Conservation (phyloP, 2,329 filamentous ascomycete genomes). For the Ramularia endophylla region DNA sequence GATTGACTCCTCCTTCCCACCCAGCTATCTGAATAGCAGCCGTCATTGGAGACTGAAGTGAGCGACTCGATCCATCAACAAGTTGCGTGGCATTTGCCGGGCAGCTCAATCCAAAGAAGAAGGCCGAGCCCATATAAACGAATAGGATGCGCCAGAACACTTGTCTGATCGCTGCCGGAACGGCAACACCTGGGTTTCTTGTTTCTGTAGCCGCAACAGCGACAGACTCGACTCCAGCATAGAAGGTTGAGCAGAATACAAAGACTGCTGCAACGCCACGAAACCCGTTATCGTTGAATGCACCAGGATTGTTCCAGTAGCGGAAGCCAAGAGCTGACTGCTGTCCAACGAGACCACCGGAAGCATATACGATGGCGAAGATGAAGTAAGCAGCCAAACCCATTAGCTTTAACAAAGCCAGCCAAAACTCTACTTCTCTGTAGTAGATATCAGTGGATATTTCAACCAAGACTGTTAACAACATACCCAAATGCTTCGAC, state of each 20-base stretch:
- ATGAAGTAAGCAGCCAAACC: conserved; percentile 36
- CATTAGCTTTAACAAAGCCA: conserved; percentile 36
- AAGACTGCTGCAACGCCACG: conserved; percentile 38
- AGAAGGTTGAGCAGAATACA: conserved; percentile 41
- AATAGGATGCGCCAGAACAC: conserved; percentile 37
- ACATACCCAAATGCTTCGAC: conserved; percentile 39
- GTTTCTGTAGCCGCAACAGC: conserved; percentile 50
- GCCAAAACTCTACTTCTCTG: conserved; percentile 42
- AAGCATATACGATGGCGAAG: conserved; percentile 36
- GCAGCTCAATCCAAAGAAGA: conserved; percentile 70
- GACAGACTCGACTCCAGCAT: conserved; percentile 48
- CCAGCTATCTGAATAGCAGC: conserved; percentile 69
- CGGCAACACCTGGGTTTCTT: conserved; percentile 43
- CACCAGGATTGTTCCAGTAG: conserved; percentile 35
- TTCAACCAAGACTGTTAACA: too few species aligned
- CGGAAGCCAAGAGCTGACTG: conserved; percentile 26
- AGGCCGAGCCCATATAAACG: conserved; percentile 63
- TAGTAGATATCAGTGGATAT: too few species aligned
- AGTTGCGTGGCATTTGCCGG: conserved; percentile 62
- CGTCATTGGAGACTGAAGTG: conserved; percentile 62
- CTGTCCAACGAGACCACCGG: conserved; percentile 27
- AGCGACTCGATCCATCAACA: conserved; percentile 55
- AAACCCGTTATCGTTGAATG: conserved; percentile 35
- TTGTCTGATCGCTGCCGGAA: conserved; percentile 29
- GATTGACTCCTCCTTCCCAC: conserved; percentile 65